These are phyloP conservation scores for Coemansia sp. DNA, from an alignment of 371 early-diverging fungal genomes.

Conservation along the genomic window DNA sequence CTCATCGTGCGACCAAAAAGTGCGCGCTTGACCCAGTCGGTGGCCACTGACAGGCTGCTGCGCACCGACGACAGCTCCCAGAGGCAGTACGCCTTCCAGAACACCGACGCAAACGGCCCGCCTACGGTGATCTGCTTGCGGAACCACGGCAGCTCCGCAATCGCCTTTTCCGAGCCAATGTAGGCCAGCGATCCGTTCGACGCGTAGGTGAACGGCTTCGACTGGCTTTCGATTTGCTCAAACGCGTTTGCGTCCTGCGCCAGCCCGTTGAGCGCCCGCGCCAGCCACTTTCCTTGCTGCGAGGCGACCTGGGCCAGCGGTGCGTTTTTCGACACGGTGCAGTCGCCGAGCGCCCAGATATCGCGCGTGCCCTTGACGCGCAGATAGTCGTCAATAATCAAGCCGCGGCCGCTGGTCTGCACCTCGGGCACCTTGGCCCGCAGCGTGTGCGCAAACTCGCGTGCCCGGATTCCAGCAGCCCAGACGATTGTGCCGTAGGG, in stretches of 20 bases:
- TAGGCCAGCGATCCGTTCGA: constrained; percentile 82
- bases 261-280: constrained; percentile 63
- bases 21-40: constrained; percentile 88
- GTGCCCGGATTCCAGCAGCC: constrained; percentile 88
- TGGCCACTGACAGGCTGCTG: constrained; percentile 76
- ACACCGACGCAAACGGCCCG: constrained; percentile 71
- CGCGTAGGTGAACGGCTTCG: constrained; percentile 63
- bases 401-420: constrained; percentile 77
- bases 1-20: constrained; percentile 85
- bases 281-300: constrained; percentile 86
- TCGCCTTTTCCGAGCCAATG: constrained; percentile 62
- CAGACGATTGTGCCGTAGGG: constrained; percentile 90
- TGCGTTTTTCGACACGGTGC: constrained; percentile 79
- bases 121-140: constrained; percentile 64
- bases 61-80: constrained; percentile 76
- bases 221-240: constrained; percentile 10
- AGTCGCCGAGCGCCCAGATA: constrained; percentile 89
- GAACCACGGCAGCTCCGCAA: constrained; percentile 62
- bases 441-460: constrained; percentile 82
- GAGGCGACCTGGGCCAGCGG: constrained; percentile 94
- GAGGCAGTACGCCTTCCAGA: constrained; percentile 74
- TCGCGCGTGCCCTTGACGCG: constrained; percentile 68
- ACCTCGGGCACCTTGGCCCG: constrained; percentile 73
- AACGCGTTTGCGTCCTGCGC: constrained; percentile 42
- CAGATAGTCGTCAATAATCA: constrained; percentile 82